Conservation (phyloP, 2,329 filamentous ascomycete species). For the Penicillium fuscoglaucum region DNA sequence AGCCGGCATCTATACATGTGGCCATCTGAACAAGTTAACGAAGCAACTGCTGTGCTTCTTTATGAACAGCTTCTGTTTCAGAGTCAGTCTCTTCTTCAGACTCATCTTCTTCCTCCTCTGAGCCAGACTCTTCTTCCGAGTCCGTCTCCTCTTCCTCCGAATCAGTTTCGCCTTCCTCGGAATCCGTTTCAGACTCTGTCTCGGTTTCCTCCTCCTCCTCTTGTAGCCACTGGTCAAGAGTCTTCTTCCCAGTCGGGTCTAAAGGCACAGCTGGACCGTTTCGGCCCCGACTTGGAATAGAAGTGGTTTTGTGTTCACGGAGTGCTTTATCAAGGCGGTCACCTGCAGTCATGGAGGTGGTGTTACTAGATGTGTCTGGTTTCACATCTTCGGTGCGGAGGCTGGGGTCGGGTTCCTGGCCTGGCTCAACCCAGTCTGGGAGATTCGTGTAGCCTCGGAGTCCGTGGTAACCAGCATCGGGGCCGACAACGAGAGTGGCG, state of each 20-base stretch:
- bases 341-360: slow-evolving; percentile 41
- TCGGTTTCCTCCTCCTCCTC: slow-evolving; percentile 55
- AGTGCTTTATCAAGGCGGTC: slow-evolving; percentile 46
- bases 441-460: slow-evolving; percentile 76
- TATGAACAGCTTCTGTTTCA: slow-evolving; percentile 23
- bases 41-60: slow-evolving; percentile 24
- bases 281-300: slow-evolving; percentile 7
- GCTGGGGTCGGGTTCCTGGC: slow-evolving; percentile 73
- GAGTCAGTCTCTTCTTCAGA: slow-evolving; percentile 46
- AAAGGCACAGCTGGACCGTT: slow-evolving; percentile 23
- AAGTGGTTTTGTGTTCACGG: slow-evolving; percentile 40
- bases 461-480: slow-evolving; percentile 70
- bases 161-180: slow-evolving; percentile 44
- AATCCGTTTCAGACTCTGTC: slow-evolving; percentile 54
- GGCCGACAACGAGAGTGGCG: slow-evolving; percentile 79
- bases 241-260: slow-evolving; percentile 63
- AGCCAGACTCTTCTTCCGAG: slow-evolving; percentile 42
- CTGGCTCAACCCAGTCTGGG: slow-evolving; percentile 80
- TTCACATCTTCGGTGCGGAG: slow-evolving; percentile 64
- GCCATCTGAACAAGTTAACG: neutral
- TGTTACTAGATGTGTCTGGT: slow-evolving; percentile 32
- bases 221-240: slow-evolving; percentile 91
- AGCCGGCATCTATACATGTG: slow-evolving; percentile 9
- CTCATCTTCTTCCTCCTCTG: slow-evolving; percentile 44
- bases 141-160: slow-evolving; percentile 51